A percentile compares a stretch with the other conserved stretches of the same genome.
phyloP scores from a whole-genome alignment of 495 filamentous ascomycete species.

The Talaromyces ruber region DNA sequence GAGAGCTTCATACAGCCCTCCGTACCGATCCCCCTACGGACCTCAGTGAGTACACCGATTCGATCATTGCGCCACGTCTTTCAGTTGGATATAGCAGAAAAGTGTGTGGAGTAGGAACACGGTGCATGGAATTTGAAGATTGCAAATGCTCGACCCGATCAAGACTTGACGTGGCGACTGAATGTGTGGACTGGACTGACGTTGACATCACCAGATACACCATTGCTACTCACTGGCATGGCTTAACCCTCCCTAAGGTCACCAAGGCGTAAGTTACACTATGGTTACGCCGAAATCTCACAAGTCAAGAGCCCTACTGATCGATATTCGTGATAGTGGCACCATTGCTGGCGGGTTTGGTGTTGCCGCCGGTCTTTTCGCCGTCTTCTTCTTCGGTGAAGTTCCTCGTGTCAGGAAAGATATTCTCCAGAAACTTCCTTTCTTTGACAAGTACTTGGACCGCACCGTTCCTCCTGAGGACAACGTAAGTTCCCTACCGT shows the following conservation, averaged over 20 bases:
- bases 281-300: background rate
- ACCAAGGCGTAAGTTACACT: slow-evolving; percentile 40
- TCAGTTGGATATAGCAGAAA: background rate
- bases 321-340: slow-evolving; percentile 32
- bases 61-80: background rate
- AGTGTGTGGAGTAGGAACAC: background rate
- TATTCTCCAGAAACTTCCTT: slow-evolving; percentile 54
- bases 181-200: slow-evolving; percentile 1
- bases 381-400: slow-evolving; percentile 64
- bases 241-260: slow-evolving; percentile 35
- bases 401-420: slow-evolving; percentile 60
- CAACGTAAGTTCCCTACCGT: slow-evolving; percentile 36
- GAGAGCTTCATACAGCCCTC: slow-evolving; percentile 31
- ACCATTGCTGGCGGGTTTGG: slow-evolving; percentile 49
- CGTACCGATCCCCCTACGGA: slow-evolving; percentile 29
- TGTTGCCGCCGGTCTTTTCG: slow-evolving; percentile 50
- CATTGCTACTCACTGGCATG: slow-evolving; percentile 37
- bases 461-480: slow-evolving; percentile 54
- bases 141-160: background rate
- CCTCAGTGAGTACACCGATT: slow-evolving; percentile 29
- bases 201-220: slow-evolving; percentile 36
- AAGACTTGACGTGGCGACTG: background rate
- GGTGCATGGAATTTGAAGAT: background rate
- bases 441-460: slow-evolving; percentile 50
- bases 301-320: background rate